A percentile compares a stretch with the other conserved stretches of the same genome.
Conservation (phyloP, 805 yeast species). For the Wickerhamomyces chambardii region DNA sequence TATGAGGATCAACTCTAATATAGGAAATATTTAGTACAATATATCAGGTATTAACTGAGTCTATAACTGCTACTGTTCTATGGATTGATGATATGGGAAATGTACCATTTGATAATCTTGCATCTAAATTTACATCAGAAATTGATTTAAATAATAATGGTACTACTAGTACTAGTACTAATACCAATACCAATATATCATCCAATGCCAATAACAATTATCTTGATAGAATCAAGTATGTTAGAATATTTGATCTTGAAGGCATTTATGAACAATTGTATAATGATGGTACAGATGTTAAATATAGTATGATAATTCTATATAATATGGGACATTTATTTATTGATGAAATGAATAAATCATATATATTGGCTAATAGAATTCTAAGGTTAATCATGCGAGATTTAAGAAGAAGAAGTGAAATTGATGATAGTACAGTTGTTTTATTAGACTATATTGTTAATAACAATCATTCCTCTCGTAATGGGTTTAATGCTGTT, state of each 20-base stretch:
- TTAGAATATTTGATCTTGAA: neutral
- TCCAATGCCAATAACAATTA: too few relatives aligned
- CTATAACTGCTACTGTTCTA: neutral
- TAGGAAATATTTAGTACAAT: neutral
- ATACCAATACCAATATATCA: too few relatives aligned
- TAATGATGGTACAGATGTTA: too few relatives aligned
- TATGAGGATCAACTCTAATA: neutral
- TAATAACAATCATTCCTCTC: too few relatives aligned
- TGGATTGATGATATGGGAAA: slow-evolving; percentile 1
- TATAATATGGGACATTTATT: too few relatives aligned
- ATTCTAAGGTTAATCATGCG: neutral
- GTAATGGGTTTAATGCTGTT: too few relatives aligned
- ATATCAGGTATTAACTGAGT: neutral
- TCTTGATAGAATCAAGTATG: neutral
- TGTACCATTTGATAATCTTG: neutral
- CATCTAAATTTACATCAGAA: neutral
- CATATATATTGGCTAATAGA: neutral
- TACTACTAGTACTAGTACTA: too few relatives aligned
- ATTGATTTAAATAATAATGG: too few relatives aligned
- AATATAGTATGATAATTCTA: neutral
- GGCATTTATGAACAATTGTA: neutral
- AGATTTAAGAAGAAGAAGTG: neutral
- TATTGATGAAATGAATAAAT: neutral
- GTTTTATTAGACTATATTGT: neutral
- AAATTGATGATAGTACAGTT: neutral